Base-by-base conservation (phyloP, 139 green algal species). In the Micractinium sp. region DNA sequence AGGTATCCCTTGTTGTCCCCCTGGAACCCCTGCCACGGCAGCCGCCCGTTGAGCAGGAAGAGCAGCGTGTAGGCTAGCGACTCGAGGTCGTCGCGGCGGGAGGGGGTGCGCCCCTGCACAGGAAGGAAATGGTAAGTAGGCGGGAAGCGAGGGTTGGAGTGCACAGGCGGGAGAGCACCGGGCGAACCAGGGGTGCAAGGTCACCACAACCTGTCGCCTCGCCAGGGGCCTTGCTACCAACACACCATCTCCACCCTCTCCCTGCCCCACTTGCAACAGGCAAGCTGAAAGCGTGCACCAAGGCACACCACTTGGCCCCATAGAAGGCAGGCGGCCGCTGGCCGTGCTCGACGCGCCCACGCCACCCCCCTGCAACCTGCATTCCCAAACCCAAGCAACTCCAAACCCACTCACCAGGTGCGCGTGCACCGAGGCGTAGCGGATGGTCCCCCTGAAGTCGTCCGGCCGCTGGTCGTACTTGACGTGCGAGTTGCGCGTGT, bases 31-130 rank as follows among this genome's bases (percentile, higher is more conserved):
- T 96, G 94, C 96, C 96, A 98, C 29, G 97, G 97, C 87, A 99
- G 92, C 23, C 96, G 76, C 23, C 96, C 95, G 76, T 98, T 97
- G 38, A 99, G 93, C 83, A 99, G 94, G 91, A 99, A 99, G 33
- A 99, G 92, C 85, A 99, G 96, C 39, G 97, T 99, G 96, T 99
- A 99, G 18, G 97, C 97, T 15, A 99, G 94, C 1, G 95, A 98
- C 94, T 99, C 97, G 18, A 99, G 92, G 91, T 99, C 98, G 86
- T 99, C 98, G 15, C 98, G 92, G 36, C 97, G 92, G 71, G 91
- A 96, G 69, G 96, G 96, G 5, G 95, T 99, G 56, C 98, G 94
- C 0, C 98, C 98, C 74, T 80, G 74, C 27, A 15, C 33, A n/a
- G 47, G 9, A 56, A 56, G 5, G 47, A 56, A 9, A 35, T 53